These are phyloP conservation scores for Xylaria sp. DNA, from an alignment of 2,329 filamentous ascomycete genomes.

Conservation along the genomic window DNA sequence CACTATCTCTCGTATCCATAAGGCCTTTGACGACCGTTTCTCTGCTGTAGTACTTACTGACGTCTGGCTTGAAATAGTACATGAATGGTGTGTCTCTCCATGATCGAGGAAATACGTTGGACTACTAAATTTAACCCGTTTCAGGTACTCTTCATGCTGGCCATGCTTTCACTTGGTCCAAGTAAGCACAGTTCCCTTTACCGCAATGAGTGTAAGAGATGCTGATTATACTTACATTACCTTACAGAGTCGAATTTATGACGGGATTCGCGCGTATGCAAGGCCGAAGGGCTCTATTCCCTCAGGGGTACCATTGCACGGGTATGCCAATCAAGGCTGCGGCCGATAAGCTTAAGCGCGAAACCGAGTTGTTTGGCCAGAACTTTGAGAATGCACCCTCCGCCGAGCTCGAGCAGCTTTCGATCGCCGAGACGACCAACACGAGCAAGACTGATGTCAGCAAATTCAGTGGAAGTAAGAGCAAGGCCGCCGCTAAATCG, in stretches of 20 bases:
- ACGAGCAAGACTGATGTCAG: slow-evolving; percentile 82
- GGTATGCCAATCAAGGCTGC: slow-evolving; percentile 37
- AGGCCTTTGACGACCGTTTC: no score
- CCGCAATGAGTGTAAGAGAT: not conserved
- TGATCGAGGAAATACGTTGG: not conserved
- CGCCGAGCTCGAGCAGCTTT: slow-evolving; percentile 54
- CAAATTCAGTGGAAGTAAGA: slow-evolving; percentile 93
- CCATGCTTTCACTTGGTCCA: slow-evolving; percentile 90
- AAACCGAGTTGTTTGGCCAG: slow-evolving; percentile 36
- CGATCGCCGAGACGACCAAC: slow-evolving; percentile 68
- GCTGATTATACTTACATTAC: not conserved
- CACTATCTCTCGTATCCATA: not conserved
- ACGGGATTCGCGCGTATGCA: slow-evolving; percentile 89
- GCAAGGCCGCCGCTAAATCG: slow-evolving; percentile 89
- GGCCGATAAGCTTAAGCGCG: slow-evolving; percentile 34
- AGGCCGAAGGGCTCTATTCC: slow-evolving; percentile 74
- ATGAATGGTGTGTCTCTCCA: slow-evolving; percentile 68
- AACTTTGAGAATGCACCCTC: slow-evolving; percentile 59
- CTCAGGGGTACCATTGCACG: slow-evolving; percentile 31
- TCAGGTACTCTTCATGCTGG: slow-evolving; percentile 78
- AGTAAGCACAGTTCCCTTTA: slow-evolving; percentile 52
- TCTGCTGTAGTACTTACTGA: slow-evolving; percentile 10
- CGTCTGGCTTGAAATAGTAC: slow-evolving; percentile 41
- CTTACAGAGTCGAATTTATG: slow-evolving; percentile 73
- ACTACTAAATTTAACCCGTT: not conserved